Conservation (phyloP, 805 yeast species). For the Cyberlindnera mrakii region DNA sequence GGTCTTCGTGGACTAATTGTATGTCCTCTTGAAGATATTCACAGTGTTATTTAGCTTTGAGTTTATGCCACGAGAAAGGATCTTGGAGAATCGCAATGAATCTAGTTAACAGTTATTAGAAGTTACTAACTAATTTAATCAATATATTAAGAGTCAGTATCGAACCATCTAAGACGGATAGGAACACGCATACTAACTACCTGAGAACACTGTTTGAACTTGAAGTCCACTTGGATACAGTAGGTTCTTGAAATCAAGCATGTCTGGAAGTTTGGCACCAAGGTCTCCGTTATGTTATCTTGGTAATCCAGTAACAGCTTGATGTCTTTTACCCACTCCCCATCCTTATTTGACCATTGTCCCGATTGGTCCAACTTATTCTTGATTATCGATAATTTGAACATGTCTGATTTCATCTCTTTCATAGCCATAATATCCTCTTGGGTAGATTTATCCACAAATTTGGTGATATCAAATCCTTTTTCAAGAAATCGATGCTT, state of each 20-base stretch:
- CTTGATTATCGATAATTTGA: slow-evolving; percentile 13
- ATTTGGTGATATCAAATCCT: slow-evolving; percentile 4
- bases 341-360: slow-evolving; percentile 16
- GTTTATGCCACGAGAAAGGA: too few relatives aligned
- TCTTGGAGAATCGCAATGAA: too few relatives aligned
- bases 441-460: slow-evolving; percentile 8
- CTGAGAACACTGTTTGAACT: slow-evolving; percentile 25
- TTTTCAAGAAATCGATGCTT: slow-evolving; percentile 5
- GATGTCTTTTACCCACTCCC: slow-evolving; percentile 19
- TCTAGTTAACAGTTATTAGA: too few relatives aligned
- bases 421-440: slow-evolving; percentile 20
- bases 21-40: too few relatives aligned
- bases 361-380: slow-evolving; percentile 23
- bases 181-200: slow-evolving; percentile 29
- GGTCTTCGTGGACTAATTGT: too few relatives aligned
- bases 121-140: too few relatives aligned
- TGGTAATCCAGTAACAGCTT: slow-evolving; percentile 35
- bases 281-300: slow-evolving; percentile 40
- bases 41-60: too few relatives aligned
- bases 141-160: neutral
- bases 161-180: slow-evolving; percentile 29
- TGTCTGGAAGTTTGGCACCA: slow-evolving; percentile 58
- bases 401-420: slow-evolving; percentile 11
- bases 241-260: slow-evolving; percentile 58
- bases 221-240: slow-evolving; percentile 42